These are phyloP conservation scores for Didymella lethalis DNA, from an alignment of 2,329 filamentous ascomycete species.

Conservation along the genomic window DNA sequence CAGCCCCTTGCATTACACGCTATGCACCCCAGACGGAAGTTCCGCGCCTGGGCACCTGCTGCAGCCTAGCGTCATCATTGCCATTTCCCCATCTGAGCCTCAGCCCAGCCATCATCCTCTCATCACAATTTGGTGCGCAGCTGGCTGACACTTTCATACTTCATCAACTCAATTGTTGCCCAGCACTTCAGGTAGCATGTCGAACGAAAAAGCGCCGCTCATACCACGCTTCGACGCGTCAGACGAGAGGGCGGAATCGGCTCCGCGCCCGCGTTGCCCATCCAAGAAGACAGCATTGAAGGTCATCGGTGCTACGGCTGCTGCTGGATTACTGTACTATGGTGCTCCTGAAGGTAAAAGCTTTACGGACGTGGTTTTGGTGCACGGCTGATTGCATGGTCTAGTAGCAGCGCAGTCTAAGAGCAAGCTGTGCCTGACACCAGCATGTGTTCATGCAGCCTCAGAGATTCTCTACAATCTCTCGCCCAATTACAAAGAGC, in stretches of 20 bases:
- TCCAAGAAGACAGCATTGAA: constrained; percentile 25
- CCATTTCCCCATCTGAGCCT: constrained; percentile 13
- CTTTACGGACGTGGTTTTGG: too few relatives aligned
- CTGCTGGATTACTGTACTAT: constrained; percentile 33
- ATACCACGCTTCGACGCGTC: constrained; percentile 24
- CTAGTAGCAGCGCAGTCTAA: constrained; percentile 16
- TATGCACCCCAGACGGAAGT: constrained; percentile 34
- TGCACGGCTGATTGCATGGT: neutral
- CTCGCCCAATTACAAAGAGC: constrained; percentile 66
- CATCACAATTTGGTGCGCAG: constrained; percentile 30
- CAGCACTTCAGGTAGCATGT: constrained; percentile 24
- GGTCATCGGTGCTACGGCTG: constrained; percentile 28
- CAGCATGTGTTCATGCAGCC: constrained; percentile 69
- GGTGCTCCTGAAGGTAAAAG: constrained; percentile 24
- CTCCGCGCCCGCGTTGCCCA: constrained; percentile 24
- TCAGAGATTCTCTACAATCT: constrained; percentile 69
- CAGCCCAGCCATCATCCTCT: constrained; percentile 7
- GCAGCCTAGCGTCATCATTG: constrained; percentile 28
- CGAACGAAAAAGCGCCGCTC: constrained; percentile 33
- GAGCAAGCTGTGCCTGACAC: constrained; percentile 59
- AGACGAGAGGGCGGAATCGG: constrained; percentile 10
- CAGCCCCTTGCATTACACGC: constrained; percentile 28
- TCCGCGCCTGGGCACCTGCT: constrained; percentile 23
- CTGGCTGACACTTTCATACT: constrained; percentile 32
- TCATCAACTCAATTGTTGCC: neutral